Conservation (phyloP, 306 rosid genomes). For the Gastrolobium villosum region DNA sequence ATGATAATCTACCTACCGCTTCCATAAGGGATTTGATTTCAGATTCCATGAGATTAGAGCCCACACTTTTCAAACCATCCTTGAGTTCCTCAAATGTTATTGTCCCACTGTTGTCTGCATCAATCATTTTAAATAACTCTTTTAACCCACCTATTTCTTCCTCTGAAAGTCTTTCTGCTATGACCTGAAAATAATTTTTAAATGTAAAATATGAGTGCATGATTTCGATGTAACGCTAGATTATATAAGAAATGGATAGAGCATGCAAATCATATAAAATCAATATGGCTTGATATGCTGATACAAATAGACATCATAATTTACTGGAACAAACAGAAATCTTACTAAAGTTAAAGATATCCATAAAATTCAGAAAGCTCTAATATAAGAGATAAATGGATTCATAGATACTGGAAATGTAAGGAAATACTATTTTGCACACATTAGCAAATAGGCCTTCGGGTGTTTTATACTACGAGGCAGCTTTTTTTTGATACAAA, state of each 20-base stretch:
- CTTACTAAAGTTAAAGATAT: constrained; percentile 9
- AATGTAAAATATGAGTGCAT: neutral
- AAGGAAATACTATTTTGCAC: neutral
- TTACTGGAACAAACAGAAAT: constrained; percentile 5
- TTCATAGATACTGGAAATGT: constrained; percentile 7
- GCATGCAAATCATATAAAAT: constrained; percentile 16
- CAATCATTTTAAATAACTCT: constrained; percentile 91
- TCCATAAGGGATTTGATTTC: constrained; percentile 90
- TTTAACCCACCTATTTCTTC: constrained; percentile 95
- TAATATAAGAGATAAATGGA: constrained; percentile 8
- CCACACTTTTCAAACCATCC: constrained; percentile 78
- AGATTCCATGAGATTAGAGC: constrained; percentile 87
- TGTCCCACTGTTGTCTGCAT: constrained; percentile 82
- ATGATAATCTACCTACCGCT: constrained; percentile 67
- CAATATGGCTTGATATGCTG: neutral
- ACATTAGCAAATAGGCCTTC: constrained; percentile 1
- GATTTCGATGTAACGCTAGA: constrained; percentile 19
- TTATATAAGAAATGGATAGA: constrained; percentile 26
- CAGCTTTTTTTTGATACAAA: constrained; percentile 20
- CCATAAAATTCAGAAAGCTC: neutral
- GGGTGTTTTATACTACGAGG: neutral
- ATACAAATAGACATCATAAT: neutral
- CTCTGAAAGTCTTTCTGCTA: constrained; percentile 90
- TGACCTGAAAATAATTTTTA: constrained; percentile 64
- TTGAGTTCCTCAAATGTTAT: constrained; percentile 93